These are phyloP conservation scores for Starmerella ratchasimensis DNA, from an alignment of 805 yeast species.

Conservation along the genomic window DNA sequence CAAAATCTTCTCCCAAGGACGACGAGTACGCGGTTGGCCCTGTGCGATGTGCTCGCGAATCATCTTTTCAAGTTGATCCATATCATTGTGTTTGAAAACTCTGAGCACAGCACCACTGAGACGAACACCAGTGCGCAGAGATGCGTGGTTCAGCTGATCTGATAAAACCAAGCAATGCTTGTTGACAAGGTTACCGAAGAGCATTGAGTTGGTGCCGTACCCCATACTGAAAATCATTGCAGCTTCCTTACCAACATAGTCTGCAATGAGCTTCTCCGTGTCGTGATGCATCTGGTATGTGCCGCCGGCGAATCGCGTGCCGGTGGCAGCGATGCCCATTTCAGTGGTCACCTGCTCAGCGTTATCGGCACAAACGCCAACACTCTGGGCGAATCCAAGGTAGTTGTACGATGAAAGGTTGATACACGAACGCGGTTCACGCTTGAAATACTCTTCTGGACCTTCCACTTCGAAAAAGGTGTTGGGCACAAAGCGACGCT, in stretches of 20 bases:
- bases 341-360: conserved; percentile 50
- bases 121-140: conserved; percentile 89
- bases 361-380: conserved; percentile 75
- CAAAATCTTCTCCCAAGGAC: conserved; percentile 77
- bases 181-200: conserved; percentile 73
- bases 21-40: conserved; percentile 88
- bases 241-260: conserved; percentile 82
- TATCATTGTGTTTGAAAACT: conserved; percentile 84
- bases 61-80: conserved; percentile 60
- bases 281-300: conserved; percentile 57
- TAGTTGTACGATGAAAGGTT: conserved; percentile 87
- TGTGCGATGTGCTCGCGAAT: conserved; percentile 75
- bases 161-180: conserved; percentile 81
- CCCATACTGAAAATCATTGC: conserved; percentile 85
- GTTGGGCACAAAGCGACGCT: conserved; percentile 50
- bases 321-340: conserved; percentile 67
- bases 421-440: conserved; percentile 61
- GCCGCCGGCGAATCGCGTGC: conserved; percentile 64
- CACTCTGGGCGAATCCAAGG: conserved; percentile 91
- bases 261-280: conserved; percentile 67
- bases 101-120: conserved; percentile 85
- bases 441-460: conserved; percentile 38
- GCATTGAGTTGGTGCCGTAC: conserved; percentile 83
- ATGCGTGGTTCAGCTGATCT: conserved; percentile 90
- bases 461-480: conserved; percentile 45